Evolutionary conservation across 1,284 basidiomycete species (phyloP), one percentile per base, ranked within the genome.

Genomic region (Wolfiporia cocos): DNA sequence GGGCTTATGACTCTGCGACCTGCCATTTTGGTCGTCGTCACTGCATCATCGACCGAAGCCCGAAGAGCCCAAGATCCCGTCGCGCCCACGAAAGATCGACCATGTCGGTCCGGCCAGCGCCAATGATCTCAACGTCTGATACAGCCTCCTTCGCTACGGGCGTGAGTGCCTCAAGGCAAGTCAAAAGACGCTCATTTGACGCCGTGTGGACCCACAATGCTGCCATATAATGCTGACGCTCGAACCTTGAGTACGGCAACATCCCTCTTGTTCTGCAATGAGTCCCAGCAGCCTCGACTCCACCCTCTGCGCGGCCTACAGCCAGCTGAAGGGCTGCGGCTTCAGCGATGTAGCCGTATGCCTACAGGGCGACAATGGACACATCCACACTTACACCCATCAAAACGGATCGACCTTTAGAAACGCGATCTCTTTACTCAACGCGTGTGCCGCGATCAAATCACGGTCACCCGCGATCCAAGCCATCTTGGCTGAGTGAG

Each of bases 401-500:
- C n/a, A n/a, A 17, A 9, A 20, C 24, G 28, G 29, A 3, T 28
- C 42, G 1, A 1, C 42, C 3, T 44, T 44, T 22, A n/a, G 10
- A 12, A 41, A 12, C 17, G 33, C 33, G 10, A 15, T 44, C 26
- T 20, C 17, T 6, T 20, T 19, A 11, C 11, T 30, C 7, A 29
- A 29, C n/a, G 12, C 39, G 5, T 20, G 5, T 6, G 28, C 29
- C 3, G 43, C 43, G 15, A 37, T 44, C 15, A 44, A 40, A 29
- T 24, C 38, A 14, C 21, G 33, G 5, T 37, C 39, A n/a, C 20
- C 38, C 10, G 39, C 39, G 3, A 19, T 37, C 26, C n/a, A 37
- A 20, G 17, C 28, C 10, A 19, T 41, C 22, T 15, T 44, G 29
- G 32, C 30, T 3, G 18, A 41, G 43, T 41, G 24, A 31, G 43